Evolutionary conservation across 202 grass and related monocot genomes (phyloP), one percentile per base, ranked within the genome.

Genomic region (Digitaria exilis): DNA sequence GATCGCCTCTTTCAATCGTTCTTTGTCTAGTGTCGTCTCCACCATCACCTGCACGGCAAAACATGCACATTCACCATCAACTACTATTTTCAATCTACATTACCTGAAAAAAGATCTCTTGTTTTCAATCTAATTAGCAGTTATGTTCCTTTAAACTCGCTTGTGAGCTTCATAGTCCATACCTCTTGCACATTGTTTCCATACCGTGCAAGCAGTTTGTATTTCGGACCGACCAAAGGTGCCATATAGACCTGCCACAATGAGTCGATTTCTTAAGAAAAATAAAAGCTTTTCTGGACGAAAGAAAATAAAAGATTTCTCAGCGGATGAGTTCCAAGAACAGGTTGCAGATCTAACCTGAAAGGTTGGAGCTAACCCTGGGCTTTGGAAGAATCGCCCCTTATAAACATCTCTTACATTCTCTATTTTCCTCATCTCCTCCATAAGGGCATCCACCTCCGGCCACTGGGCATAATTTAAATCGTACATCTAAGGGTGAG

Each of bases 171-270:
- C 18, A 58, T 72, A 75, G 26, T 25, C 43, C 9, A 19, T 94
- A 99, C 96, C 91, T 96, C 96, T 86, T 96, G 96, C 59, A 96
- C 91, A 44, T 91, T 94, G 82, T 96, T 99, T 16, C 91, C 96
- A 66, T 84, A 96, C 4, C 96, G 87, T 7, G 96, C 96, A 10
- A 96, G 86, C 25, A 99, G 87, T 51, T 93, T 99, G 80, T 96
- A 99, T 42, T 90, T 92, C 0, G 59, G 86, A 55, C 89, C 93
- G 45, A 94, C 78, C 56, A 94, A 72, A 77, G 93, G 88, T 46
- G 96, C 85, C 96, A 96, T 94, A 73, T 99, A 99, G 18, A 99
- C 96, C 96, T 99, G 77, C 18, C 73, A 73, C 1, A 15, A 69
- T 17, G 6, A 87, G 26, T 43, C 37, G 18, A 75, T 58, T 80